These are phyloP conservation scores for Hemileccinum rubropunctum DNA, from an alignment of 768 basidiomycete species.

Conservation along the genomic window DNA sequence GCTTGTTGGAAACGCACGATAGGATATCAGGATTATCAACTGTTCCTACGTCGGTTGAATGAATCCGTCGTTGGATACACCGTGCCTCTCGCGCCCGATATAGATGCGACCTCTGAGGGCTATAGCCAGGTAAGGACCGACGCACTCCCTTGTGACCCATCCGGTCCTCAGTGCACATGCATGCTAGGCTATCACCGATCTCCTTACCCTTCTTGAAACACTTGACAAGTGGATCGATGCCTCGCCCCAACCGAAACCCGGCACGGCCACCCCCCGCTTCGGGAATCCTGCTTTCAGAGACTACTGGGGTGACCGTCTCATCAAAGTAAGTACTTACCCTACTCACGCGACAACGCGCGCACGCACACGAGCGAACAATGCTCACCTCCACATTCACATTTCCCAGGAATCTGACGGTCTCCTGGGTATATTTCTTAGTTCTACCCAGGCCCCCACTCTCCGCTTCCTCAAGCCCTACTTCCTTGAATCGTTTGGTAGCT, in stretches of 20 bases:
- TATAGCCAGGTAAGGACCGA: conserved; percentile 19
- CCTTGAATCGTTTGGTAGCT: conserved; percentile 83
- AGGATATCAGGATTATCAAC: conserved; percentile 69
- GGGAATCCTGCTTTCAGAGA: conserved; percentile 89
- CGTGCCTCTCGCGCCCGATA: conserved; percentile 39
- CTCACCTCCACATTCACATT: background rate
- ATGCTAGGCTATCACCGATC: conserved; percentile 44
- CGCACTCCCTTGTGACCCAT: background rate
- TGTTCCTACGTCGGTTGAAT: conserved; percentile 74
- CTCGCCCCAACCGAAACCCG: conserved; percentile 66
- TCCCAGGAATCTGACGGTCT: conserved; percentile 53
- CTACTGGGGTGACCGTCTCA: conserved; percentile 71
- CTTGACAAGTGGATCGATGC: conserved; percentile 76
- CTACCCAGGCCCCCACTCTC: conserved; percentile 41
- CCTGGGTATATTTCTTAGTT: conserved; percentile 47
- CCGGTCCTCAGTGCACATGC: background rate
- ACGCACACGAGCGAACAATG: background rate
- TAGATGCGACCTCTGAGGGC: background rate
- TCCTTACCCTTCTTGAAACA: conserved; percentile 58
- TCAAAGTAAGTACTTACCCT: conserved; percentile 51
- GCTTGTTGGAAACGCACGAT: conserved; percentile 65
- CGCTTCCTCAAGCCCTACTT: conserved; percentile 79
- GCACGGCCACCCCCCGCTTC: conserved; percentile 64
- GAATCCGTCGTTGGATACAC: conserved; percentile 70
- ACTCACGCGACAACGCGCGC: background rate